Evolutionary conservation across 1,139 yeast species (phyloP).

Genomic region (Groenewaldozyma auringiensis): DNA sequence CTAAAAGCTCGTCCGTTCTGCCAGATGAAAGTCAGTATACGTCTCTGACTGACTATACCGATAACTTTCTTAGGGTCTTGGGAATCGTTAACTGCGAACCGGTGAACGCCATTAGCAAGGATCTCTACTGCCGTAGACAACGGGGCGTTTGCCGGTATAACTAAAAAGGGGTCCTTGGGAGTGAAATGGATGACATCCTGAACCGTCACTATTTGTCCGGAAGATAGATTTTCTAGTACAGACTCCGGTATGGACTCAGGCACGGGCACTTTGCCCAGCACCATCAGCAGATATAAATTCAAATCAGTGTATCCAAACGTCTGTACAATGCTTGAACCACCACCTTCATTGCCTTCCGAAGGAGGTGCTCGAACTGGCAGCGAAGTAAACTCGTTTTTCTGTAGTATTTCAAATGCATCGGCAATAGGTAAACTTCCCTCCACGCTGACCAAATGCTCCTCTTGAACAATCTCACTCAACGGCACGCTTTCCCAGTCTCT

Average conservation of each 20-base stretch:
- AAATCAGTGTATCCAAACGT: slow-evolving; percentile 91
- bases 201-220: slow-evolving; percentile 55
- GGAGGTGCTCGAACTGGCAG: slow-evolving; percentile 58
- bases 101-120: slow-evolving; percentile 85
- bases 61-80: slow-evolving; percentile 31
- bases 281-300: slow-evolving; percentile 70
- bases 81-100: slow-evolving; percentile 71
- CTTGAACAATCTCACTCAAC: slow-evolving; percentile 66
- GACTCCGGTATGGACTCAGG: slow-evolving; percentile 22
- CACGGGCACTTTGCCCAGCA: slow-evolving; percentile 50
- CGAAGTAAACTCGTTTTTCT: slow-evolving; percentile 66
- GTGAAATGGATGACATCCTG: slow-evolving; percentile 69
- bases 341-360: slow-evolving; percentile 4
- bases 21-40: slow-evolving; percentile 78
- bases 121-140: slow-evolving; percentile 72
- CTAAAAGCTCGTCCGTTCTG: slow-evolving; percentile 85
- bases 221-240: slow-evolving; percentile 29
- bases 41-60: slow-evolving; percentile 84
- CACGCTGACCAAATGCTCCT: slow-evolving; percentile 66
- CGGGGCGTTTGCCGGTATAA: slow-evolving; percentile 60
- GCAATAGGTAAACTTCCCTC: slow-evolving; percentile 64
- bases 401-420: slow-evolving; percentile 74
- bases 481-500: slow-evolving; percentile 69
- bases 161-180: slow-evolving; percentile 80
- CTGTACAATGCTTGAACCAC: slow-evolving; percentile 16